Evolutionary conservation across 495 filamentous ascomycete genomes (phyloP).

Genomic region (Penicillium silybi): DNA sequence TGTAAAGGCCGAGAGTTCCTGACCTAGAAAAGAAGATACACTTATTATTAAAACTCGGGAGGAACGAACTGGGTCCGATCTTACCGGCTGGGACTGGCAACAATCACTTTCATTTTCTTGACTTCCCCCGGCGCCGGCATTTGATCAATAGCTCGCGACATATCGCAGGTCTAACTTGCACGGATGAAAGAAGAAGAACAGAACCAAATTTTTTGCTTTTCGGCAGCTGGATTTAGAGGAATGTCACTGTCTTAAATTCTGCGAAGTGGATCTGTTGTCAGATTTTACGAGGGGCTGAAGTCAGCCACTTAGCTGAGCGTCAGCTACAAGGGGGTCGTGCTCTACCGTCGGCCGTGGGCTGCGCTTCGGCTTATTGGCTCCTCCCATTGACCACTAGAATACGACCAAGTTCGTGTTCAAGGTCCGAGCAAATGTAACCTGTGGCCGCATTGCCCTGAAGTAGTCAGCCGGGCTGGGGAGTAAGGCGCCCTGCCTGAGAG

Average conservation of each 20-base stretch:
- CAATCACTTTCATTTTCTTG: slow-evolving; percentile 15
- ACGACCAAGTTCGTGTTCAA: neutral
- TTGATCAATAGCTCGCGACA: slow-evolving; percentile 17
- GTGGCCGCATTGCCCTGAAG: neutral
- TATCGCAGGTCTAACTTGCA: neutral
- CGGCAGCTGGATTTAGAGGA: neutral
- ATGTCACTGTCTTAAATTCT: neutral
- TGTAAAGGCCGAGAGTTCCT: slow-evolving; percentile 19
- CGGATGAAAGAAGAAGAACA: neutral
- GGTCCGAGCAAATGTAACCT: neutral
- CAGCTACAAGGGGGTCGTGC: neutral
- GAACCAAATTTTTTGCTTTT: too few relatives aligned
- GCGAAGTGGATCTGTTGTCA: neutral
- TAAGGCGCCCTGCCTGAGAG: too few relatives aligned
- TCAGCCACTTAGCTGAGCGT: neutral
- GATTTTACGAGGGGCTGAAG: neutral
- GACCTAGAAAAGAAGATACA: slow-evolving; percentile 6
- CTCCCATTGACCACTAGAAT: too few relatives aligned
- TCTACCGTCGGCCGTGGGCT: neutral
- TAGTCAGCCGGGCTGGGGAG: neutral
- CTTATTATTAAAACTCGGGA: neutral
- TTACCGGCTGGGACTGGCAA: slow-evolving; percentile 23
- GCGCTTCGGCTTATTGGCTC: too few relatives aligned
- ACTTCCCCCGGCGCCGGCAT: slow-evolving; percentile 6
- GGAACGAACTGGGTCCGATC: neutral